Percentiles rank a stretch among this genome's conserved stretches.
phyloP scores from a whole-genome alignment of 2,329 filamentous ascomycete species.

The Trichoderma sp. region DNA sequence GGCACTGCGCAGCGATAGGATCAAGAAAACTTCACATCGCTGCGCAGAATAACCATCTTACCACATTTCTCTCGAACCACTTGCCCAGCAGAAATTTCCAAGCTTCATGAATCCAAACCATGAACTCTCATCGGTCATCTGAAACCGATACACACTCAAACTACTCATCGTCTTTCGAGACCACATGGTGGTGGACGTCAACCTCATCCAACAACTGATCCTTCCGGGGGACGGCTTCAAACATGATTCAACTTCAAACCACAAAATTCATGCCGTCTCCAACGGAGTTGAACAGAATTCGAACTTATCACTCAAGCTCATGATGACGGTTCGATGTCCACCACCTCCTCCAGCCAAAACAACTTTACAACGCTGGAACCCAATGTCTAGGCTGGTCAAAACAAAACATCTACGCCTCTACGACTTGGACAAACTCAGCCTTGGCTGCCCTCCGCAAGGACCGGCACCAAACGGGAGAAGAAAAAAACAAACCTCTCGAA shows the following conservation, averaged over 20 bases:
- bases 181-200: slow-evolving; percentile 8
- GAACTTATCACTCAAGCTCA: neutral
- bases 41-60: neutral
- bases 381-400: neutral
- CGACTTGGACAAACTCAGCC: slow-evolving; percentile 11
- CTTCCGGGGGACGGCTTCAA: neutral
- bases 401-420: neutral
- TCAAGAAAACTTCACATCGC: neutral
- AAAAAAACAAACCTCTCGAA: slow-evolving; percentile 25
- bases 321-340: slow-evolving; percentile 3
- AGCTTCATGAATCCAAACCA: slow-evolving; percentile 2
- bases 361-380: neutral
- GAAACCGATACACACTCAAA: neutral
- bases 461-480: slow-evolving; percentile 22
- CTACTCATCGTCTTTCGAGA: neutral
- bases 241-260: neutral
- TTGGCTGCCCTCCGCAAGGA: slow-evolving; percentile 23
- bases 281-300: neutral
- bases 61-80: neutral
- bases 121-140: neutral
- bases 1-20: neutral
- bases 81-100: neutral
- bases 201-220: neutral
- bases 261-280: neutral
- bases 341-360: neutral